Conservation (phyloP, 2,329 filamentous ascomycete species). For the Aspergillus sp. region DNA sequence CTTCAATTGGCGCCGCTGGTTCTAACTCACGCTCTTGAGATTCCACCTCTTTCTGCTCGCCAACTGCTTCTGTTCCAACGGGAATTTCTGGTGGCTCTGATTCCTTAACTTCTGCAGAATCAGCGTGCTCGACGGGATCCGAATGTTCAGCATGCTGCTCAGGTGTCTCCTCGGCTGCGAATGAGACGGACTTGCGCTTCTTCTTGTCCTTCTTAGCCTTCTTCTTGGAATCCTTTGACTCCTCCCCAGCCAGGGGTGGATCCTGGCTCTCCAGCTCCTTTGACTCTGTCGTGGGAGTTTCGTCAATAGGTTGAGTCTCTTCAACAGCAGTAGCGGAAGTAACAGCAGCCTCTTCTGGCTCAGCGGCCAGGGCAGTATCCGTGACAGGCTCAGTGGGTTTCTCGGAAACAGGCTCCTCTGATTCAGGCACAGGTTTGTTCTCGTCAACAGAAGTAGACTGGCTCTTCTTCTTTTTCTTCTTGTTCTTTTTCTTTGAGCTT, state of each 20-base stretch:
- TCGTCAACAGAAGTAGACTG: constrained; percentile 14
- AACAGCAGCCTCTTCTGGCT: neutral
- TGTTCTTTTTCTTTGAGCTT: constrained; percentile 42
- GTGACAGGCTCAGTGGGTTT: neutral
- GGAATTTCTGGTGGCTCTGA: neutral
- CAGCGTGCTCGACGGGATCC: constrained; percentile 5
- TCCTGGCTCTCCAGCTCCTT: constrained; percentile 5
- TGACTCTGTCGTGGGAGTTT: neutral
- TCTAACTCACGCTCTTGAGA: too few relatives aligned
- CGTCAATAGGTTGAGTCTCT: neutral
- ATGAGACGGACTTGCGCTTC: constrained; percentile 25
- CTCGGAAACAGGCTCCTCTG: constrained; percentile 1
- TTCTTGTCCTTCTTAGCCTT: constrained; percentile 45
- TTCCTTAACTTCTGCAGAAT: neutral
- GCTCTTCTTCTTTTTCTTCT: constrained; percentile 31
- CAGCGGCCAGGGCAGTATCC: neutral
- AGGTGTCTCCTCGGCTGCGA: constrained; percentile 25
- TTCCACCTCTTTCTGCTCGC: neutral
- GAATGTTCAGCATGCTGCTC: neutral
- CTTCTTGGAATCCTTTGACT: constrained; percentile 27
- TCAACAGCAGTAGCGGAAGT: neutral
- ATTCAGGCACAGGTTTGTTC: neutral
- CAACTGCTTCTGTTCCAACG: neutral
- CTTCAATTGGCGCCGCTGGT: neutral
- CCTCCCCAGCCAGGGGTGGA: constrained; percentile 9